Evolutionary conservation across 208 protist genomes (phyloP).

Genomic region (Jaenimonas drosophilae): DNA sequence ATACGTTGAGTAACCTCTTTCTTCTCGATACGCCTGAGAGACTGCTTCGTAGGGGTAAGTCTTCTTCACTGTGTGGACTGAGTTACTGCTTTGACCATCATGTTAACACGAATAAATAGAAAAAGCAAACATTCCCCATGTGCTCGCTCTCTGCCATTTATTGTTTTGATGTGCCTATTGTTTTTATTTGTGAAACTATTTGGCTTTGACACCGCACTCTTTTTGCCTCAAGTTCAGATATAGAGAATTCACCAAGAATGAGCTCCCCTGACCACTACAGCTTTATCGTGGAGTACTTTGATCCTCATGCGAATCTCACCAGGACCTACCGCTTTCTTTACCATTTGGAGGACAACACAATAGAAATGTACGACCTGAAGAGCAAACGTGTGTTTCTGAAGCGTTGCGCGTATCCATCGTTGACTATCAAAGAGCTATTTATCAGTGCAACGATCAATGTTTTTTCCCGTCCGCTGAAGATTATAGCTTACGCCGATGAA

Average conservation of each 20-base stretch:
- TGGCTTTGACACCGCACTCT: background rate
- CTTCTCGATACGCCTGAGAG: too few relatives aligned
- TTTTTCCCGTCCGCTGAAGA: slow-evolving; percentile 87
- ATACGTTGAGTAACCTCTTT: slow-evolving; percentile 52
- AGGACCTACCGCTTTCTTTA: slow-evolving; percentile 89
- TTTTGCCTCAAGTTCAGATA: background rate
- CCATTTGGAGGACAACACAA: slow-evolving; percentile 78
- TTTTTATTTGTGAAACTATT: slow-evolving; percentile 1
- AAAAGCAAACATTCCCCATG: background rate
- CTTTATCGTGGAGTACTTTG: slow-evolving; percentile 87
- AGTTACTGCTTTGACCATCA: too few relatives aligned
- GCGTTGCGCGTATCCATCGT: slow-evolving; percentile 74
- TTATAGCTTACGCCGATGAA: slow-evolving; percentile 90
- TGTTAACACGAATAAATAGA: background rate
- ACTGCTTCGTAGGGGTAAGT: too few relatives aligned
- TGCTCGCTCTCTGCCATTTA: too few relatives aligned
- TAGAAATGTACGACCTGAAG: slow-evolving; percentile 94
- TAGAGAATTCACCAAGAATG: slow-evolving; percentile 17
- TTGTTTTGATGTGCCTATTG: too few relatives aligned
- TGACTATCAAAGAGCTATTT: slow-evolving; percentile 83
- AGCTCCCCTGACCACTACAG: slow-evolving; percentile 36
- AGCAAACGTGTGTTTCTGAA: slow-evolving; percentile 90
- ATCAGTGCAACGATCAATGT: slow-evolving; percentile 88
- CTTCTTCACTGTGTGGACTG: too few relatives aligned
- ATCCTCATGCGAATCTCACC: slow-evolving; percentile 80